Evolutionary conservation across 306 rosid genomes (phyloP).

Genomic region (Vigna reflexopilosa): DNA sequence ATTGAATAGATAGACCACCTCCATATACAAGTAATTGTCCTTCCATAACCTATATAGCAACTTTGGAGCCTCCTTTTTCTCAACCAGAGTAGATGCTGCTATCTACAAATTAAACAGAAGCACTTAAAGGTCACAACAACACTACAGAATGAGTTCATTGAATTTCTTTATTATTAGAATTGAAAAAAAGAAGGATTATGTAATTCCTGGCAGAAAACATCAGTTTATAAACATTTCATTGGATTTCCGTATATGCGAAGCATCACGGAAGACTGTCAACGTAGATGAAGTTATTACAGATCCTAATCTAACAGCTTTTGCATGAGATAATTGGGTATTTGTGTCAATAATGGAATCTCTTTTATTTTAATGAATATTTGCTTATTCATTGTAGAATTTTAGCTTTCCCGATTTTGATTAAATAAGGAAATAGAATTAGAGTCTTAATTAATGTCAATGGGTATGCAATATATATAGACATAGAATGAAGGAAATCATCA

Average conservation of each 20-base stretch:
- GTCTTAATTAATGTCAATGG: too few species aligned
- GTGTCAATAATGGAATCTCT: too few species aligned
- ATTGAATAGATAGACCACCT: constrained; percentile 60
- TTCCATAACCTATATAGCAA: constrained; percentile 73
- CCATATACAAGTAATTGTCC: constrained; percentile 86
- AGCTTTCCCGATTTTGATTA: too few species aligned
- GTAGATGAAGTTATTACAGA: constrained; percentile 13
- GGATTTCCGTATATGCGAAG: constrained; percentile 10
- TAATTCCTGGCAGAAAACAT: constrained; percentile 14
- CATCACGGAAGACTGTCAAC: constrained; percentile 3
- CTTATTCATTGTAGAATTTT: too few species aligned
- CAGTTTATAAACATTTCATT: constrained; percentile 21
- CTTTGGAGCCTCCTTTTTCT: constrained; percentile 81
- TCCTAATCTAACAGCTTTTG: constrained; percentile 15
- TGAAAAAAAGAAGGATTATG: neutral
- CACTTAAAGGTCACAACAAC: constrained; percentile 19
- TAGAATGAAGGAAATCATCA: too few species aligned
- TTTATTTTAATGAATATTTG: too few species aligned
- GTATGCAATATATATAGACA: too few species aligned
- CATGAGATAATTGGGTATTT: neutral
- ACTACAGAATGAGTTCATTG: constrained; percentile 3
- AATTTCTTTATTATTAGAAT: neutral
- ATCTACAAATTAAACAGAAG: constrained; percentile 54
- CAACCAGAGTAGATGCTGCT: constrained; percentile 76
- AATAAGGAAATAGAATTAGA: too few species aligned